Evolutionary conservation across 176 grass and related monocot genomes (phyloP), one percentile per base, ranked within the genome.

Genomic region (Musa troglodytarum): DNA sequence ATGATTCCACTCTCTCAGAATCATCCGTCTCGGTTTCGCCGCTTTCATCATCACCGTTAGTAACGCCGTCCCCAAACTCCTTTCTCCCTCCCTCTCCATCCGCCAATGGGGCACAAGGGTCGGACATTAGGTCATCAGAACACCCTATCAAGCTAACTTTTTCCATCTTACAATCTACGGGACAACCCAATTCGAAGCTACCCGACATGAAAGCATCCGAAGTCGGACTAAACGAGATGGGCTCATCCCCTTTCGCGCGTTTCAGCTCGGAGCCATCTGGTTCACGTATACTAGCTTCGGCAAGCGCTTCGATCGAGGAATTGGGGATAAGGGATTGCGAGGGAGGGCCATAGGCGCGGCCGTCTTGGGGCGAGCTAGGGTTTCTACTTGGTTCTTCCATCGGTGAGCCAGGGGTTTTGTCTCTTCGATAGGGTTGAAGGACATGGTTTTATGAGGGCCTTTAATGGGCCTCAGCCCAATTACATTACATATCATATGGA

Each of bases 21-120:
- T 88, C 12, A 57, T 83, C 24, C 76, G 70, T 65, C 56, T 85
- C 88, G 78, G 85, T 49, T 49, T 83, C 68, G 2, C 75, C 76
- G 71, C 55, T 85, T 10, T 78, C 79, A 19, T 79, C 75, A 26
- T 29, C 67, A 54, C 80, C 67, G 19, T 68, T 67, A 12, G 43
- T n/a, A 49, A 50, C 67, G 3, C 51, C 68, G 15, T 11, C 49
- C 19, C 12, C 65, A 15, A 12, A 29, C 5, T 68, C 25, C 14
- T 68, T 5, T 34, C 65, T 11, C 65, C 11, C 12, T 29, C 13
- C 65, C 65, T 68, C 26, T 3, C 4, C 65, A 2, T 26, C 65
- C 24, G 10, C 65, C 12, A 17, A 14, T 10, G 65, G 11, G 65
- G 34, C 14, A 15, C 57, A 9, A 61, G 57, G n/a, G 21, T 61